Conservation (phyloP, 371 early-diverging fungal genomes). For the Mucor circinelloides region DNA sequence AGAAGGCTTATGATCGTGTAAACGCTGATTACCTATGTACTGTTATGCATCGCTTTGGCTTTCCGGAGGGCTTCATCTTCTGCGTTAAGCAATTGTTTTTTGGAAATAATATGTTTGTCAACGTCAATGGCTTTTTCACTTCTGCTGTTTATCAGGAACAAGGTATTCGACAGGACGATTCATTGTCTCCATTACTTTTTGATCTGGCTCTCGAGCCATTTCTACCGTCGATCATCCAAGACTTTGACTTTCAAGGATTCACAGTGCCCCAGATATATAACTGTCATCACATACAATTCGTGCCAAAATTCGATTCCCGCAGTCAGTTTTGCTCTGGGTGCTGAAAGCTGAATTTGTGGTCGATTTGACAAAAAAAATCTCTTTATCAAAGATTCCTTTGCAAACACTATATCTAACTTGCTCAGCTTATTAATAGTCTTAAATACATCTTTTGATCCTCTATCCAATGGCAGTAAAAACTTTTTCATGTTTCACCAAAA, state of each 20-base stretch:
- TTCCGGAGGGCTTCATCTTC: conserved; percentile 1
- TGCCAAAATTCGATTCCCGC: no score
- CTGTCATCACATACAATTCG: no score
- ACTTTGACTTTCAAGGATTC: background rate
- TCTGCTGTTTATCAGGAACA: conserved; percentile 3
- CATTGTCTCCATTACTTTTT: conserved; percentile 25
- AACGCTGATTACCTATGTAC: conserved; percentile 16
- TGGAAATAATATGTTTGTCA: conserved; percentile 1
- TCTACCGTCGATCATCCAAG: background rate
- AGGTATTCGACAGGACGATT: conserved; percentile 29
- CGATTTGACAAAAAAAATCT: no score
- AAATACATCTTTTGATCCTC: no score
- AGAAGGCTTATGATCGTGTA: conserved; percentile 27
- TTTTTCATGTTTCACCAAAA: no score
- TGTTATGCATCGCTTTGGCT: conserved; percentile 10
- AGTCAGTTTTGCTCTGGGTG: no score
- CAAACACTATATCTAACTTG: no score
- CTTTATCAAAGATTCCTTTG: no score
- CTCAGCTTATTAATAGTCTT: no score
- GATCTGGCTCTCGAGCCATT: conserved; percentile 24
- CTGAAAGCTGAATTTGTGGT: no score
- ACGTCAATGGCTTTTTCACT: conserved; percentile 18
- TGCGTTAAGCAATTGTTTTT: conserved; percentile 12
- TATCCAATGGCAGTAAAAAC: no score
- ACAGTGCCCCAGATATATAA: no score